Evolutionary conservation across 1,284 basidiomycete genomes (phyloP).

Genomic region (Schizopora paradoxa): DNA sequence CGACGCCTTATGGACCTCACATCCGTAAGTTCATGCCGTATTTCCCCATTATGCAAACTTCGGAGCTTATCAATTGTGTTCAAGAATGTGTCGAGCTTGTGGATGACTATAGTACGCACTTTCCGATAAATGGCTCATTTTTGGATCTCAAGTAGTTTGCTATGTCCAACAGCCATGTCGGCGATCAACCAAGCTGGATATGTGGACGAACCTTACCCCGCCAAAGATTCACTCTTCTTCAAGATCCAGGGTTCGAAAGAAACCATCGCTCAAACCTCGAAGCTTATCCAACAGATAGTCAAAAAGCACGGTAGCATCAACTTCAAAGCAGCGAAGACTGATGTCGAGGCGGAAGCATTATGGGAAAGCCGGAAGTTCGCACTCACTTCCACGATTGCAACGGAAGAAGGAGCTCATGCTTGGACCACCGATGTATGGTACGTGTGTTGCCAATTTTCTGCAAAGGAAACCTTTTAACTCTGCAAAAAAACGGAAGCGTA

Average conservation of each 20-base stretch:
- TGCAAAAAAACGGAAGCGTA: slow-evolving; percentile 15
- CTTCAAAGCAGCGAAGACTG: slow-evolving; percentile 44
- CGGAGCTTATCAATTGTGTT: neutral
- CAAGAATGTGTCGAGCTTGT: slow-evolving; percentile 41
- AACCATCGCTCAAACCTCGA: slow-evolving; percentile 38
- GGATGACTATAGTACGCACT: slow-evolving; percentile 31
- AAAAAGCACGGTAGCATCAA: slow-evolving; percentile 39
- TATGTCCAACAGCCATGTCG: slow-evolving; percentile 11
- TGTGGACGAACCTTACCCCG: slow-evolving; percentile 32
- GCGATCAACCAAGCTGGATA: slow-evolving; percentile 14
- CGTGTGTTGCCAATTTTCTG: slow-evolving; percentile 1
- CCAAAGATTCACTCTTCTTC: slow-evolving; percentile 46
- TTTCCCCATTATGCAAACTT: slow-evolving; percentile 14
- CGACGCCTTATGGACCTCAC: slow-evolving; percentile 28
- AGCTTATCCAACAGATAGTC: slow-evolving; percentile 33
- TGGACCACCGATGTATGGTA: slow-evolving; percentile 52
- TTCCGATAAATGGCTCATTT: slow-evolving; percentile 37
- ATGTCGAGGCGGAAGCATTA: slow-evolving; percentile 42
- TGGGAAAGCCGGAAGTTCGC: slow-evolving; percentile 51
- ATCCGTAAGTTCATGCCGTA: slow-evolving; percentile 10
- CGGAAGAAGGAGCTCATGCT: slow-evolving; percentile 34
- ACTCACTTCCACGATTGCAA: slow-evolving; percentile 39
- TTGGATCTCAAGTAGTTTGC: neutral
- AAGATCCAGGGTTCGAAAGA: slow-evolving; percentile 43
- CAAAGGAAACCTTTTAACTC: slow-evolving; percentile 31